Percentiles rank a stretch among this genome's conserved stretches.
phyloP scores from a whole-genome alignment of 352 stramenopile genomes.

The Pythium folliculosum region DNA sequence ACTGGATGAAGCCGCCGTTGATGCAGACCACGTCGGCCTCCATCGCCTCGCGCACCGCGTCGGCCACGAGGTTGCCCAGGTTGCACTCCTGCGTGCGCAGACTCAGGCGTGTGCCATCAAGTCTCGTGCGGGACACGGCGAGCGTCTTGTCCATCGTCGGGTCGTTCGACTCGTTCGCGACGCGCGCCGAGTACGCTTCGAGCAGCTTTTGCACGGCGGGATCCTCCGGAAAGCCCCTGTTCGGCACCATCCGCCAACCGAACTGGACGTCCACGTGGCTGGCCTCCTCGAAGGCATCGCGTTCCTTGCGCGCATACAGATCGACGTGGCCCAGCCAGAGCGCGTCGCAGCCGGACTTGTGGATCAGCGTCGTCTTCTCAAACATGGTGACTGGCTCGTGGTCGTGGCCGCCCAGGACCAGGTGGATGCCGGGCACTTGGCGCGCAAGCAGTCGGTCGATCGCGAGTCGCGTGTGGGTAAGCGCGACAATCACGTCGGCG shows the following conservation, averaged over 20 bases:
- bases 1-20: conserved; percentile 86
- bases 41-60: conserved; percentile 71
- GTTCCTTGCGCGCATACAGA: conserved; percentile 39
- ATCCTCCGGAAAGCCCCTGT: conserved; percentile 14
- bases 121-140: conserved; percentile 20
- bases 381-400: conserved; percentile 89
- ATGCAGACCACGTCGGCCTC: conserved; percentile 71
- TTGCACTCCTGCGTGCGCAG: conserved; percentile 74
- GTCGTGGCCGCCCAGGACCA: conserved; percentile 91
- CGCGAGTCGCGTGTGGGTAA: conserved; percentile 82
- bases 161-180: conserved; percentile 40
- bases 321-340: conserved; percentile 85
- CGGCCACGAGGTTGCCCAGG: conserved; percentile 74
- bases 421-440: conserved; percentile 66
- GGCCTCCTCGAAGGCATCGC: conserved; percentile 35
- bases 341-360: conserved; percentile 89
- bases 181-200: neutral
- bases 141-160: conserved; percentile 11
- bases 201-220: neutral
- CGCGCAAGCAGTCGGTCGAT: conserved; percentile 71
- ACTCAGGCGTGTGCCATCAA: conserved; percentile 51
- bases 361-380: conserved; percentile 79
- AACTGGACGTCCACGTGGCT: conserved; percentile 68
- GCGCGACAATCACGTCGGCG: conserved; percentile 81
- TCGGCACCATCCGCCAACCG: conserved; percentile 49